Evolutionary conservation across 305 asterid species (phyloP), one percentile per base, ranked within the genome.

Genomic region (Fraxinus baroniana): DNA sequence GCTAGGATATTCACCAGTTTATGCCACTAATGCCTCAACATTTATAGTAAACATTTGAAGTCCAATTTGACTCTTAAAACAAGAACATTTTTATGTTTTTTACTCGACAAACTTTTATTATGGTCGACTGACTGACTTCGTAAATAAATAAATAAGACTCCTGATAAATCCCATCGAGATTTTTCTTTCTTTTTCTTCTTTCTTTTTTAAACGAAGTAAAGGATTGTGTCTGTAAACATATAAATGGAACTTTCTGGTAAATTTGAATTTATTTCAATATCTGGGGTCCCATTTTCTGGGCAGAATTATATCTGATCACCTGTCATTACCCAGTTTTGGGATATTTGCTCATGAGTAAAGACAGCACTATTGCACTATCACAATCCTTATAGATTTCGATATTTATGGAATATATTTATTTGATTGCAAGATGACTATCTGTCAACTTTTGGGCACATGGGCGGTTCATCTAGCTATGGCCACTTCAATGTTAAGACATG

Each of bases 281-380:
- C 7, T 64, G 15, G 37, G 77, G 77, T 68, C 76, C 76, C 17
- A 66, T 17, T 39, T 6, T 33, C 77, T 70, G 37, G 36, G 32
- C 33, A 60, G 10, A 78, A 52, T 37, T 32, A 80, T 44, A 36
- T 76, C 24, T 55, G 78, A 41, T 77, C 36, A 36, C 70, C 36
- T 68, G 57, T 76, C 68, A 70, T 76, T 70, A 78, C 79, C 70
- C 86, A 82, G 81, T 79, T 28, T 79, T 79, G 80, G 39, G 78
- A 68, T 75, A 37, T 37, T 37, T 7, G 44, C 76, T 83, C 44
- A 8, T 8, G 13, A 39, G 13, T 39, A 44, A 44, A 10, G 17
- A 44, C 55, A 44, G 55, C 55, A 44, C 55, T 10, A 44, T 44
- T 44, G 55, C 55, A 44, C 55, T 0, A 44, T 12, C n/a, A 44